Percentiles rank a stretch among this genome's conserved stretches.
Evolutionary conservation across 345 rosid species (phyloP).

Genomic region (Ricinus communis): DNA sequence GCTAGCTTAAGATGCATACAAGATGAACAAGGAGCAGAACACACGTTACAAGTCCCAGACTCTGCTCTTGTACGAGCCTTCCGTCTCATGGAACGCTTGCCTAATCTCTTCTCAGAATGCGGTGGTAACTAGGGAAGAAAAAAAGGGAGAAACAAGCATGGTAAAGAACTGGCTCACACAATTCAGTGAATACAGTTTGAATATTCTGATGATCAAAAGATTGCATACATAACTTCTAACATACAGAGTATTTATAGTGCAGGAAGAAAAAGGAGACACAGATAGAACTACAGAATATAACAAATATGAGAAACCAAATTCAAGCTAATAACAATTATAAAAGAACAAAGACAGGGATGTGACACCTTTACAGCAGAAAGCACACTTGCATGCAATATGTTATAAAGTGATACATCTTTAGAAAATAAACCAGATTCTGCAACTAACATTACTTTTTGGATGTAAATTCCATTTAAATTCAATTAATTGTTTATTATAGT

Average conservation of each 20-base stretch:
- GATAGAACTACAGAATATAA: neutral
- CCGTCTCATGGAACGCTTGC: constrained; percentile 45
- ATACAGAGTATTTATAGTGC: neutral
- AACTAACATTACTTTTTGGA: neutral
- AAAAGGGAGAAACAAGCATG: constrained; percentile 9
- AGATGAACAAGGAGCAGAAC: constrained; percentile 82
- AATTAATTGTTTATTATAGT: neutral
- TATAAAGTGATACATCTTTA: neutral
- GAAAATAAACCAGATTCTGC: neutral
- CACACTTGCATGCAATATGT: neutral
- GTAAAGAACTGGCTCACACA: neutral
- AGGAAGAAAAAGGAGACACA: too few relatives aligned
- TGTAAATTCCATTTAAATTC: neutral
- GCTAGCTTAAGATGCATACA: constrained; percentile 62
- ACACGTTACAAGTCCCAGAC: constrained; percentile 80
- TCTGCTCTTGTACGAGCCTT: constrained; percentile 44
- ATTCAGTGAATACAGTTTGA: too few relatives aligned
- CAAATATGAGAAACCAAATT: neutral
- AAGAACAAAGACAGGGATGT: neutral
- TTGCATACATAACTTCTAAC: neutral
- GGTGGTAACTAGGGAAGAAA: constrained; percentile 34
- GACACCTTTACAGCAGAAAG: neutral
- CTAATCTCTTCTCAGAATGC: constrained; percentile 38
- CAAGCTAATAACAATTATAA: neutral
- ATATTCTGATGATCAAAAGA: neutral